Base-by-base conservation (phyloP, 2,329 filamentous ascomycete species). In the Alternaria brassicicola region DNA sequence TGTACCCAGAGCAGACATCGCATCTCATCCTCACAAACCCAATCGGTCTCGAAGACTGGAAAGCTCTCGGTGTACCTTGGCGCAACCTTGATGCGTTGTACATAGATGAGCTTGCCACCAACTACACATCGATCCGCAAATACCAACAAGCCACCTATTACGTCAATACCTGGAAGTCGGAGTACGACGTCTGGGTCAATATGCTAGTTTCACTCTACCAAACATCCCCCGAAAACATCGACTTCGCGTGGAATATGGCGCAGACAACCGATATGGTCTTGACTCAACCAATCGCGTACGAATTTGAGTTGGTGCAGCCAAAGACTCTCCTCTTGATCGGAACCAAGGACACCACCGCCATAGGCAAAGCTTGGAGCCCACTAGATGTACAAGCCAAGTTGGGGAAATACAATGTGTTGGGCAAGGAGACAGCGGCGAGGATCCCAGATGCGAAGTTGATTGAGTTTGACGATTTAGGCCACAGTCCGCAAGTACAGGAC, bases 41-140 rank as follows among this genome's bases (percentile, higher is more conserved):
- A 2, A 72, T 86, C 36, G 84, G 84, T 0, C 74, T 84, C n/a
- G 83, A 86, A 67, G 82, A 85, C 71, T 85, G 84, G 78, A 79
- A 70, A 58, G 70, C 70, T 0, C 57, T 68, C 1, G 70, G 71
- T 1, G 69, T 72, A 4, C 71, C 70, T 0, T 73, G 66, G 54
- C 66, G 65, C 12, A 23, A 57, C 1, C 59, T 71, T 43, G 69
- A 71, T 23, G 41, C 56, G 1, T 19, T 72, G 9, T 64, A 60
- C 28, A 21, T 54, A 42, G 59, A 61, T 6, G 71, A 73, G 42
- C 55, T 63, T 8, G 62, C 55, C 9, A 69, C 64, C 17, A 71
- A 64, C 17, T 73, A 71, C 51, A 65, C 64, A 0, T 63, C 61
- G 6, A 65, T 73, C 15, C 66, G 66, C n/a, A 66, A 58, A 15